phyloP scores from a whole-genome alignment of 169 alveolate genomes.

The Cryptosporidium baileyi region DNA sequence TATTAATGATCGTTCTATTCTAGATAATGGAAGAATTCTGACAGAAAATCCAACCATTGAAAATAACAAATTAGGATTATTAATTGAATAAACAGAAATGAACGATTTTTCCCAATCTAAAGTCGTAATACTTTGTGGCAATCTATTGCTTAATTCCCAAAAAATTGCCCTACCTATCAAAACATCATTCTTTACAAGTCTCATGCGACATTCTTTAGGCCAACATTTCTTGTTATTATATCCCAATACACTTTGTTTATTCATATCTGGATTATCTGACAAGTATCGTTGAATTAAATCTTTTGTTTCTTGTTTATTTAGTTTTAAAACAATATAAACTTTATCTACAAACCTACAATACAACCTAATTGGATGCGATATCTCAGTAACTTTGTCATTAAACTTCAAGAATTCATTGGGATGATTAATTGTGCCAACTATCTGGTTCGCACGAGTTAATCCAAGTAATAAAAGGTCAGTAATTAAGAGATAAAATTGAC shows the following conservation, averaged over 20 bases:
- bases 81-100: conserved; percentile 98
- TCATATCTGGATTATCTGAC: conserved; percentile 99
- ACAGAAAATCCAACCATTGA: conserved; percentile 99
- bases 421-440: conserved; percentile 99
- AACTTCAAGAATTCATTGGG: conserved; percentile 95
- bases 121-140: conserved; percentile 97
- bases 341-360: conserved; percentile 96
- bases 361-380: conserved; percentile 96
- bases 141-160: conserved; percentile 99
- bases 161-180: conserved; percentile 98
- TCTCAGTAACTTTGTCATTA: conserved; percentile 93
- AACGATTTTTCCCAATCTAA: conserved; percentile 97
- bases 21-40: conserved; percentile 92
- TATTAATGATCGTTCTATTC: conserved; percentile 74
- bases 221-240: conserved; percentile 99
- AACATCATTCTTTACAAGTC: conserved; percentile 97
- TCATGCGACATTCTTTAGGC: conserved; percentile 99
- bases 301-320: conserved; percentile 93
- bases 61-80: conserved; percentile 98
- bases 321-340: conserved; percentile 92
- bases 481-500: conserved; percentile 87
- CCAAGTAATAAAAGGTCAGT: conserved; percentile 92
- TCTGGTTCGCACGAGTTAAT: conserved; percentile 96
- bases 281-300: conserved; percentile 96
- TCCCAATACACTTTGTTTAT: conserved; percentile 98